Base-by-base conservation (phyloP, 169 alveolate genomes). In the Cryptosporidium sp. region DNA sequence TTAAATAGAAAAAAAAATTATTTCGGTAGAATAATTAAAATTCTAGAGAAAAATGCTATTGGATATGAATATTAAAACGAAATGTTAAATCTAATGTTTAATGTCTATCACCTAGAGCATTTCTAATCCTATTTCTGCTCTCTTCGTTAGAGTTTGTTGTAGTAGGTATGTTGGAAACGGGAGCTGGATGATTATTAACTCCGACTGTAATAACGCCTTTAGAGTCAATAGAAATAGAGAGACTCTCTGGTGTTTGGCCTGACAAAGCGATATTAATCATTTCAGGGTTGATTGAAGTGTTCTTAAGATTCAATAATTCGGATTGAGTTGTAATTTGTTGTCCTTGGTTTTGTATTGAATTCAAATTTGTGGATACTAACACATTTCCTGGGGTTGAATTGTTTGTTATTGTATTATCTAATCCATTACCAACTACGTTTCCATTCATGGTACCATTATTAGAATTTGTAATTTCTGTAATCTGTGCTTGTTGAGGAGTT, bases 181-280 rank as follows among this genome's bases (percentile, higher is more conserved):
- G 33, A 18, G 71, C 45, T 10, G 75, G 60, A 26, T 35, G 62
- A 58, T 80, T 80, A 51, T 65, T 80, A 35, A 80, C 89, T 3
- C 89, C 89, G 23, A 80, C 56, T 23, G 89, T 80, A 39, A 80
- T 67, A 3, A 80, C 62, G 1, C 89, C 89, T 33, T 69, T 80
- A 23, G 89, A 60, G 89, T 80, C 89, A 39, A 80, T 44, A 42
- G 89, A 80, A 42, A 80, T 80, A 14, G 89, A 61, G 16, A 80
- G 62, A 62, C 89, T 80, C 9, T 80, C 75, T 8, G 89, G 89
- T 5, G 75, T 62, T 39, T 80, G 73, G 37, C 89, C 89, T 18
- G 73, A 44, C 14, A 80, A 62, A 8, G 73, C 75, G 62, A 80
- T 60, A 33, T 80, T 80, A 33, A 80, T 62, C 73, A 51, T 80